A percentile compares a stretch with the other conserved stretches of the same genome.
Evolutionary conservation across 2,329 filamentous ascomycete species (phyloP).

Genomic region (Colletotrichum graminicola): DNA sequence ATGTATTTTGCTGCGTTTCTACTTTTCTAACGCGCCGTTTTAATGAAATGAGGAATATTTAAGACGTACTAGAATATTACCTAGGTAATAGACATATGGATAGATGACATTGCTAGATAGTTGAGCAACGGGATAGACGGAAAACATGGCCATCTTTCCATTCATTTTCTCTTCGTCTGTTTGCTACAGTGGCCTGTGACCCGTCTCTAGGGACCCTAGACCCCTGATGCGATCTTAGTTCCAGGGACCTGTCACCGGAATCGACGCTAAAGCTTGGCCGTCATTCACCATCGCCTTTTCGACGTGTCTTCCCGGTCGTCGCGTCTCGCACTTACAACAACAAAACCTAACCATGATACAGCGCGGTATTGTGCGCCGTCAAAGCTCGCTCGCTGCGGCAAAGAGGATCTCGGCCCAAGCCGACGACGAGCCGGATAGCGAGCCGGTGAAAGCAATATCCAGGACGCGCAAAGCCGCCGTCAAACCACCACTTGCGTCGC

Average conservation of each 20-base stretch:
- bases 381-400: conserved; percentile 40
- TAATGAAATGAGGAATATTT: neutral
- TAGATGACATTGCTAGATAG: neutral
- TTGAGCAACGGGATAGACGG: neutral
- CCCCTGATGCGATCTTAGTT: conserved; percentile 22
- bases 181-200: neutral
- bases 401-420: conserved; percentile 32
- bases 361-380: conserved; percentile 25
- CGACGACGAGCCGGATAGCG: conserved; percentile 26
- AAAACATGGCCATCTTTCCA: neutral
- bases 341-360: conserved; percentile 15
- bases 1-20: neutral
- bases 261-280: conserved; percentile 30
- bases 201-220: neutral
- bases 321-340: conserved; percentile 13
- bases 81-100: too few relatives aligned
- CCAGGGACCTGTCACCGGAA: conserved; percentile 4
- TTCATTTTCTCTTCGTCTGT: too few relatives aligned
- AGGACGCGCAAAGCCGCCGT: conserved; percentile 12
- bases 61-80: too few relatives aligned
- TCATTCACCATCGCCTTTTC: neutral
- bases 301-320: conserved; percentile 13
- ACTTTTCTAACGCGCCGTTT: neutral
- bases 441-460: conserved; percentile 1
- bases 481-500: neutral